Percentiles rank a stretch among this genome's conserved stretches.
Conservation (phyloP, 805 yeast species). For the Pichia cephalocereana region DNA sequence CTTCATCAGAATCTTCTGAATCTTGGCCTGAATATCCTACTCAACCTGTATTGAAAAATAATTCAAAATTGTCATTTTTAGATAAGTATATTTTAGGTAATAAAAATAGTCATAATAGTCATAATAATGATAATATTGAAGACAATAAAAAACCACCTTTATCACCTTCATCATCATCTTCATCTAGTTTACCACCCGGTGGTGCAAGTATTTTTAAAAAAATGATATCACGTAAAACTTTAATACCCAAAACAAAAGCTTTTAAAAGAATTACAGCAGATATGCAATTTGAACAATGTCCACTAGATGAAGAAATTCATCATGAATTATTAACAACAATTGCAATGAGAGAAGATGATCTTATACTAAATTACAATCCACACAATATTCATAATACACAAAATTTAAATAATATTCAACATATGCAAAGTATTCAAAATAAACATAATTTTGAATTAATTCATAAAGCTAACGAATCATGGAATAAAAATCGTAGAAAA, state of each 20-base stretch:
- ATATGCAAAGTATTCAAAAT: slow-evolving; percentile 13
- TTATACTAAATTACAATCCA: slow-evolving; percentile 12
- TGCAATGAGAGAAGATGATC: slow-evolving; percentile 24
- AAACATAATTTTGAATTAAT: slow-evolving; percentile 26
- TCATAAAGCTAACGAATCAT: slow-evolving; percentile 27
- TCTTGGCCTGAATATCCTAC: neutral
- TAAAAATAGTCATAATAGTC: neutral
- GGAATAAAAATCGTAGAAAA: slow-evolving; percentile 23
- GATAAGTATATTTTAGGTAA: neutral
- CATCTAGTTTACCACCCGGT: too few relatives aligned
- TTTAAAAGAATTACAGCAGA: slow-evolving; percentile 27
- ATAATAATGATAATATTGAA: too few relatives aligned
- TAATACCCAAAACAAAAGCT: slow-evolving; percentile 28
- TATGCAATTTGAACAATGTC: slow-evolving; percentile 26
- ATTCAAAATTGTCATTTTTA: neutral
- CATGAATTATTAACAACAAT: slow-evolving; percentile 28
- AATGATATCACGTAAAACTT: slow-evolving; percentile 19
- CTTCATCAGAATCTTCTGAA: neutral
- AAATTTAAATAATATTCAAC: slow-evolving; percentile 18
- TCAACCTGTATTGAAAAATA: neutral
- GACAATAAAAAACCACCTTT: too few relatives aligned
- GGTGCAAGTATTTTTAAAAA: slow-evolving; percentile 21
- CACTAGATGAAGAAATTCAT: slow-evolving; percentile 27
- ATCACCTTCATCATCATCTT: too few relatives aligned
- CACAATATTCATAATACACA: slow-evolving; percentile 3